Conservation (phyloP, 805 yeast genomes). For the Schwanniomyces sp. region DNA sequence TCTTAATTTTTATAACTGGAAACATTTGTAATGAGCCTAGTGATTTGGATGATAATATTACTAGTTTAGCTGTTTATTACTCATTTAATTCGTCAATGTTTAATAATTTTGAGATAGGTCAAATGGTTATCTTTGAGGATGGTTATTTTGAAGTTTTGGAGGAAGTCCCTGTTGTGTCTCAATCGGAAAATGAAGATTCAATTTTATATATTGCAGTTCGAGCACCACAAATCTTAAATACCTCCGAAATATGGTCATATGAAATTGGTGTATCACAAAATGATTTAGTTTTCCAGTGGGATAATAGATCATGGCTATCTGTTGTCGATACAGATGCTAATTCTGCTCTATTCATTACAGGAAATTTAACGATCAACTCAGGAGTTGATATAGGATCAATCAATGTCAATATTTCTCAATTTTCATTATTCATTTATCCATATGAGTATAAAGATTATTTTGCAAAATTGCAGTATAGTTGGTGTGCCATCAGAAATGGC, state of each 20-base stretch:
- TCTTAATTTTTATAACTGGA: constrained; percentile 51
- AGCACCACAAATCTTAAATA: constrained; percentile 40
- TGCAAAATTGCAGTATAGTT: constrained; percentile 48
- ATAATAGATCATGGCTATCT: constrained; percentile 50
- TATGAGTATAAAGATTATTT: constrained; percentile 36
- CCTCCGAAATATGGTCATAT: constrained; percentile 53
- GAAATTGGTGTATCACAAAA: constrained; percentile 65
- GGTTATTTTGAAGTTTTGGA: constrained; percentile 44
- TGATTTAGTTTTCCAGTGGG: constrained; percentile 71
- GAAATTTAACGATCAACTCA: constrained; percentile 37
- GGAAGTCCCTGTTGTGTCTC: constrained; percentile 23
- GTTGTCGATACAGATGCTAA: constrained; percentile 70
- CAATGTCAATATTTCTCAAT: constrained; percentile 28
- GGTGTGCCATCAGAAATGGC: constrained; percentile 70
- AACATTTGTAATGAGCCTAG: constrained; percentile 45
- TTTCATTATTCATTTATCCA: constrained; percentile 49
- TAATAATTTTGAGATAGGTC: constrained; percentile 22
- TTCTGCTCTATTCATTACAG: constrained; percentile 66
- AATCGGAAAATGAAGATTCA: constrained; percentile 10
- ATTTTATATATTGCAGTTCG: constrained; percentile 37
- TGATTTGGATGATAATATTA: constrained; percentile 18
- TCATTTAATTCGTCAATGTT: constrained; percentile 39
- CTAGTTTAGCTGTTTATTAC: constrained; percentile 36
- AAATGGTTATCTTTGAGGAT: constrained; percentile 26
- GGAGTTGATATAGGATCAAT: constrained; percentile 9